phyloP scores from a whole-genome alignment of 1,284 basidiomycete genomes.

The Rhodotorula sp. region DNA sequence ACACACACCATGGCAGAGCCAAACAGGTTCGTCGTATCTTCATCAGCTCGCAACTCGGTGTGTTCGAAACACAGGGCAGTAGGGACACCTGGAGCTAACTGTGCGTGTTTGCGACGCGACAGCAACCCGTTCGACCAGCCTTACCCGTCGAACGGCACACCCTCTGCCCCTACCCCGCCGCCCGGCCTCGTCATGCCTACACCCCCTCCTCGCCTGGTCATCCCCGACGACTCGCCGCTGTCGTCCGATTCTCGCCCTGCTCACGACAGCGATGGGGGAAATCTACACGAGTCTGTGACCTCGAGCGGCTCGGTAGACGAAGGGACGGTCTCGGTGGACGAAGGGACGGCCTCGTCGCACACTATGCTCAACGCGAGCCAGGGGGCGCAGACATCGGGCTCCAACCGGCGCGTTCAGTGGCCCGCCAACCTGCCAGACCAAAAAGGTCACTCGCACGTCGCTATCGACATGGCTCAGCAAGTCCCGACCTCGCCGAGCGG shows the following conservation, averaged over 20 bases:
- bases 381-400: conserved; percentile 5
- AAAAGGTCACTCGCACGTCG: conserved; percentile 17
- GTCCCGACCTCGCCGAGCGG: conserved; percentile 11
- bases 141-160: conserved; percentile 1
- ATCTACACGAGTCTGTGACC: neutral
- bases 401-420: conserved; percentile 27
- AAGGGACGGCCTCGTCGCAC: conserved; percentile 12
- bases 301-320: conserved; percentile 11
- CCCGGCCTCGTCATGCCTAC: neutral
- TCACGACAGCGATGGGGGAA: neutral
- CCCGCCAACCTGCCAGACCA: conserved; percentile 6
- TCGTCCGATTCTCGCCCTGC: neutral
- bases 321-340: too few species aligned
- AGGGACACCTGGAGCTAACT: too few species aligned
- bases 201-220: conserved; percentile 7
- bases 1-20: neutral
- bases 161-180: neutral
- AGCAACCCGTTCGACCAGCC: conserved; percentile 25
- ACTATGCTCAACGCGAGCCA: conserved; percentile 24
- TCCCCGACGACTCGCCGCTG: neutral
- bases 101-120: neutral
- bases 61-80: too few species aligned
- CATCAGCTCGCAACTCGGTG: neutral
- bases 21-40: neutral
- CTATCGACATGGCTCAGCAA: conserved; percentile 26